Evolutionary conservation across 805 yeast species (phyloP).

Genomic region (Tetrapisispora nanseiensis): DNA sequence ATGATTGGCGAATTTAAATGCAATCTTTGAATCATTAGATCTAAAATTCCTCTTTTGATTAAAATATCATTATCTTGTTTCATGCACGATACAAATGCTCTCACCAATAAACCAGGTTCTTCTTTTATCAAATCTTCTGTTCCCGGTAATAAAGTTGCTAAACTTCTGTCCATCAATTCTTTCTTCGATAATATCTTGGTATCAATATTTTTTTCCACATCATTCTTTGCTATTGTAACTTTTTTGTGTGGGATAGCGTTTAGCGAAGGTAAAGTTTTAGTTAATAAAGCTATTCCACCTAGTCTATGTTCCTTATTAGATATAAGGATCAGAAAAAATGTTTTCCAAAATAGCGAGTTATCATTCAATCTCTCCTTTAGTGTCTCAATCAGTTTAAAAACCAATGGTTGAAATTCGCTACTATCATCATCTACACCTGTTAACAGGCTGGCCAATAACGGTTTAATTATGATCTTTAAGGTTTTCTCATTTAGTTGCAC

Average conservation of each 20-base stretch:
- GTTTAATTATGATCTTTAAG: slow-evolving; percentile 49
- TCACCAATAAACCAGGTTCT: slow-evolving; percentile 69
- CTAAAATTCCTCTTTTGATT: slow-evolving; percentile 83
- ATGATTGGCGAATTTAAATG: slow-evolving; percentile 55
- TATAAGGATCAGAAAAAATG: slow-evolving; percentile 60
- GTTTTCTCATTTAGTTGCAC: slow-evolving; percentile 40
- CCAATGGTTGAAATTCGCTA: slow-evolving; percentile 64
- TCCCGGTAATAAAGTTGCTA: slow-evolving; percentile 43
- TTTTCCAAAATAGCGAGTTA: slow-evolving; percentile 80
- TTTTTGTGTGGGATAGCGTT: slow-evolving; percentile 14
- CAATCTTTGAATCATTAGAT: slow-evolving; percentile 58
- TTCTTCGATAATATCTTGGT: not conserved
- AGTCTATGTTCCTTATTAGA: slow-evolving; percentile 69
- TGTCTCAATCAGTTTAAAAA: slow-evolving; percentile 49
- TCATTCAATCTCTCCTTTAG: slow-evolving; percentile 49
- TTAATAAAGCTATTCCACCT: slow-evolving; percentile 73
- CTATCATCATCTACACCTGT: slow-evolving; percentile 92
- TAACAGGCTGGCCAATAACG: slow-evolving; percentile 62
- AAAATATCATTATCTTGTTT: slow-evolving; percentile 55
- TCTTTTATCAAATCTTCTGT: slow-evolving; percentile 57
- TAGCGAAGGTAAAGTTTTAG: slow-evolving; percentile 53
- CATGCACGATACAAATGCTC: slow-evolving; percentile 67
- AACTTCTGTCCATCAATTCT: not conserved
- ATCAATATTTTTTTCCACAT: not conserved
- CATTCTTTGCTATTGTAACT: not conserved